Conservation (phyloP, 805 yeast genomes). For the Candida krabiensis region DNA sequence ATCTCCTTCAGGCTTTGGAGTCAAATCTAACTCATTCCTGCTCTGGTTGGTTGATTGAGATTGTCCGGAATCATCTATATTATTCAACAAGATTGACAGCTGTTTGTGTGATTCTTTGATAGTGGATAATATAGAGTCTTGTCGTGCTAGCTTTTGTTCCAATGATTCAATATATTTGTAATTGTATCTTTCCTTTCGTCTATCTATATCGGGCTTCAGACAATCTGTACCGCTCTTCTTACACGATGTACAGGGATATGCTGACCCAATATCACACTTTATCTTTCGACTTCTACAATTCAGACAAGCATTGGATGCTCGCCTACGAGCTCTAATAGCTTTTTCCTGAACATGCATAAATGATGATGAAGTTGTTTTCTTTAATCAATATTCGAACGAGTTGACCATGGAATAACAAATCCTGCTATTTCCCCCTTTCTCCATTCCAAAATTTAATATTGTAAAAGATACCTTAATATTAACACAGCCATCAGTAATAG, state of each 20-base stretch:
- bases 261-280: conserved; percentile 17
- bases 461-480: no score
- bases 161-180: conserved; percentile 8
- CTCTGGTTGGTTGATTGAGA: neutral
- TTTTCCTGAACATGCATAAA: neutral
- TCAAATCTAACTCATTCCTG: neutral
- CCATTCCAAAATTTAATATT: no score
- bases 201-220: conserved; percentile 11
- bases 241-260: conserved; percentile 24
- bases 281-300: conserved; percentile 22
- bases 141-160: conserved; percentile 2
- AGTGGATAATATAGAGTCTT: neutral
- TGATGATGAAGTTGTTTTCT: no score
- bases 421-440: no score
- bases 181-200: conserved; percentile 18
- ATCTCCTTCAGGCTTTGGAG: neutral
- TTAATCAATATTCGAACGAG: no score
- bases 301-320: conserved; percentile 19
- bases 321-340: conserved; percentile 1
- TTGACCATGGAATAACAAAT: no score
- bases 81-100: neutral
- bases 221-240: conserved; percentile 11
- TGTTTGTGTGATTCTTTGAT: conserved; percentile 2
- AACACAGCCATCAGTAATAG: no score
- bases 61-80: neutral